These are phyloP conservation scores for Colletotrichum eremochloae DNA, from an alignment of 2,329 filamentous ascomycete species.

Conservation along the genomic window DNA sequence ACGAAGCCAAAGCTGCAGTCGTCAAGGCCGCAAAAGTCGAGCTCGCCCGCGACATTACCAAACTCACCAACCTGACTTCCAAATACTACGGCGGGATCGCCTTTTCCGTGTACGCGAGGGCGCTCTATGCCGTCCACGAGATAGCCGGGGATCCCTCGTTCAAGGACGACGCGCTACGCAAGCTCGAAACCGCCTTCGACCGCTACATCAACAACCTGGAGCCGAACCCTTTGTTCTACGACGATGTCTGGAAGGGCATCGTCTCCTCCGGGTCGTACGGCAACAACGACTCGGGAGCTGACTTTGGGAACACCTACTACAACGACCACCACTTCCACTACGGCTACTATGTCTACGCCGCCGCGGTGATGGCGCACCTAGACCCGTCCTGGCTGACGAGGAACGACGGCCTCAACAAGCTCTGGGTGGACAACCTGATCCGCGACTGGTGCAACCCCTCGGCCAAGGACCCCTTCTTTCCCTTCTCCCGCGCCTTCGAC, in stretches of 20 bases:
- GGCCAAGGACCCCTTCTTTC: constrained; percentile 75
- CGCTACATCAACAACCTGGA: constrained; percentile 72
- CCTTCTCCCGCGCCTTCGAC: constrained; percentile 81
- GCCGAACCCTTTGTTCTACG: constrained; percentile 67
- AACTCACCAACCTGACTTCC: constrained; percentile 76
- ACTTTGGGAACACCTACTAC: constrained; percentile 86
- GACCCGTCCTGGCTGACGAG: constrained; percentile 75
- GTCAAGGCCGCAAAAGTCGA: constrained; percentile 71
- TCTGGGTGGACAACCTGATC: constrained; percentile 81
- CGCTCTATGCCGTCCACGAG: constrained; percentile 71
- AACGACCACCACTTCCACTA: constrained; percentile 76
- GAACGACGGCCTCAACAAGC: constrained; percentile 63
- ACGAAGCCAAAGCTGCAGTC: constrained; percentile 65
- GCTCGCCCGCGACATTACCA: constrained; percentile 74
- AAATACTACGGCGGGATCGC: constrained; percentile 88
- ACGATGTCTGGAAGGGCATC: constrained; percentile 76
- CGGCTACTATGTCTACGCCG: constrained; percentile 85
- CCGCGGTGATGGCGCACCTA: constrained; percentile 80
- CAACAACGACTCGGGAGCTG: constrained; percentile 72
- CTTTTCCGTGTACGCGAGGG: constrained; percentile 75
- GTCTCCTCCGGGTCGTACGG: constrained; percentile 77
- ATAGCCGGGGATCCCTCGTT: constrained; percentile 66
- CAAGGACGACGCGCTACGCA: constrained; percentile 64
- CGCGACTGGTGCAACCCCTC: constrained; percentile 81
- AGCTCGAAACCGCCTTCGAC: constrained; percentile 71